phyloP scores from a whole-genome alignment of 164 flowering plant genomes.

The Macadamia integrifolia region DNA sequence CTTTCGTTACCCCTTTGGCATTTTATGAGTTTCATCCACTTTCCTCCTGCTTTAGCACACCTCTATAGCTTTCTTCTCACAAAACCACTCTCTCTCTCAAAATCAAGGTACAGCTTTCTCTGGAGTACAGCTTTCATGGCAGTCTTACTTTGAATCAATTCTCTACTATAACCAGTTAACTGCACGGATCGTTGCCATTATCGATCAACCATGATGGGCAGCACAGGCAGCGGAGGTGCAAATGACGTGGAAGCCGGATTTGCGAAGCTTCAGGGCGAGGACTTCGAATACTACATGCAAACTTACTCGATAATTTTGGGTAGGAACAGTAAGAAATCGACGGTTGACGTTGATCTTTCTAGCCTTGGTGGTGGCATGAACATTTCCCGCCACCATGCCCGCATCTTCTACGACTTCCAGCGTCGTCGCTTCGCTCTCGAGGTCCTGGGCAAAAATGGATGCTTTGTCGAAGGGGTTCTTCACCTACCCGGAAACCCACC shows the following conservation, averaged over 20 bases:
- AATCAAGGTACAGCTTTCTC: too few species aligned
- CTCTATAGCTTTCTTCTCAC: too few species aligned
- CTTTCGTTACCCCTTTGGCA: too few species aligned
- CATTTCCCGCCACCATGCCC: conserved; percentile 98
- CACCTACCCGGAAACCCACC: conserved; percentile 83
- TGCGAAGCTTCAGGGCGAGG: conserved; percentile 98
- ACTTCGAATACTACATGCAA: conserved; percentile 99
- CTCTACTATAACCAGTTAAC: too few species aligned
- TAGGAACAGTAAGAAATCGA: conserved; percentile 79
- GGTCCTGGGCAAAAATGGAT: conserved; percentile 91
- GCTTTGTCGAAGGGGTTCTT: conserved; percentile 88
- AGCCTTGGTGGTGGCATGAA: conserved; percentile 98
- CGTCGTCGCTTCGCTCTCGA: conserved; percentile 92
- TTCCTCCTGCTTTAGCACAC: too few species aligned
- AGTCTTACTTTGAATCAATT: too few species aligned
- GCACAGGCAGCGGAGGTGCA: conserved; percentile 15
- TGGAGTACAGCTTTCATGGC: too few species aligned
- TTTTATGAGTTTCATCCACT: too few species aligned
- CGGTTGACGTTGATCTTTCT: conserved; percentile 89
- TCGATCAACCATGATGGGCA: not conserved
- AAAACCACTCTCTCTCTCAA: too few species aligned
- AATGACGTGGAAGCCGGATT: conserved; percentile 92
- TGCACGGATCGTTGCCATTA: too few species aligned
- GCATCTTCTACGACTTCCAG: conserved; percentile 96
- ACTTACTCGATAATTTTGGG: conserved; percentile 93